These are phyloP conservation scores for Viola pubescens DNA, from an alignment of 441 rosid genomes.

Conservation along the genomic window DNA sequence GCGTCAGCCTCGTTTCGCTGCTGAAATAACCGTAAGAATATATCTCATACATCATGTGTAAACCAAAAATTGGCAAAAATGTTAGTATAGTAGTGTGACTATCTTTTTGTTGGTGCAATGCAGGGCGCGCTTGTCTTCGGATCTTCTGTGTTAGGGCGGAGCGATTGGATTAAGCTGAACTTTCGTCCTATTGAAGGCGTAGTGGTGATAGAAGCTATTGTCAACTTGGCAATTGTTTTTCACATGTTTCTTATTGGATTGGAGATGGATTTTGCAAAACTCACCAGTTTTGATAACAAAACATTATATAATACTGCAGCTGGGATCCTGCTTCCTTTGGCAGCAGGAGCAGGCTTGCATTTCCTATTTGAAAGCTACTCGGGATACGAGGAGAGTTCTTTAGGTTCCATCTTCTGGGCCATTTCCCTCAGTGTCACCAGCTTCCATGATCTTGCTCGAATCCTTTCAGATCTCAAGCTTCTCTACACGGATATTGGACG, in stretches of 20 bases:
- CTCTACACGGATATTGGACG: slow-evolving; percentile 58
- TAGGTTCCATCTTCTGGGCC: not conserved
- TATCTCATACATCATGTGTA: not conserved
- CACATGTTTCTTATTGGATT: slow-evolving; percentile 55
- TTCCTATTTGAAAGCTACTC: not conserved
- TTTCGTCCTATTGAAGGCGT: slow-evolving; percentile 9
- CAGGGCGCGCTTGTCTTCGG: not conserved
- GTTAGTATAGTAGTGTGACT: not conserved
- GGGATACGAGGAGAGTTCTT: not conserved
- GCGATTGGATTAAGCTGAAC: not conserved
- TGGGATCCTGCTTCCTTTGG: slow-evolving; percentile 5
- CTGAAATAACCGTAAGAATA: slow-evolving; percentile 1
- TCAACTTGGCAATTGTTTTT: slow-evolving; percentile 42
- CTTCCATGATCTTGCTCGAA: slow-evolving; percentile 53
- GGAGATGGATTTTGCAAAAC: slow-evolving; percentile 39
- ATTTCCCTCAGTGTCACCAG: slow-evolving; percentile 50
- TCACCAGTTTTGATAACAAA: slow-evolving; percentile 29
- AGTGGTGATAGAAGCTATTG: slow-evolving; percentile 46
- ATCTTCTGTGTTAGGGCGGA: not conserved
- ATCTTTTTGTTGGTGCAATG: not conserved
- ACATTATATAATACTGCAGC: slow-evolving; percentile 32
- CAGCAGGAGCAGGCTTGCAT: not conserved
- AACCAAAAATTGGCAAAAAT: not conserved
- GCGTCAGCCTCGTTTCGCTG: not conserved
- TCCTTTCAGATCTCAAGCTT: slow-evolving; percentile 67